These are phyloP conservation scores for Coemansia sp. DNA, from an alignment of 192 early-diverging fungal species.

Conservation along the genomic window DNA sequence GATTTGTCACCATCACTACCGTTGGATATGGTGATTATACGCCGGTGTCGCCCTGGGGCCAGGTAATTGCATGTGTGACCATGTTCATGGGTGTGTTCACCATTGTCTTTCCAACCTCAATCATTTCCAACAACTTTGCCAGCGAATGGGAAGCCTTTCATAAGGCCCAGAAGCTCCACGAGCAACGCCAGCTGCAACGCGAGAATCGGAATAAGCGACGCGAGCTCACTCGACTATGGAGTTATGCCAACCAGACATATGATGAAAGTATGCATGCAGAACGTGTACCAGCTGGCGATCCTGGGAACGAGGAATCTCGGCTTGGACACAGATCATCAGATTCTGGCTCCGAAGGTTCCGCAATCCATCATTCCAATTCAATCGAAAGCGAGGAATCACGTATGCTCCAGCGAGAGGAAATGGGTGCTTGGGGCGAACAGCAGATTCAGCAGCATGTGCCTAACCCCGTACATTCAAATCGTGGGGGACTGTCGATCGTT, in stretches of 20 bases:
- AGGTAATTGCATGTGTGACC: conserved; percentile 50
- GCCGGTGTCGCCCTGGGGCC: conserved; percentile 53
- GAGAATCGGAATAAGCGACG: conserved; percentile 24
- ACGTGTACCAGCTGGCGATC: not conserved
- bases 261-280: not conserved
- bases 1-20: conserved; percentile 56
- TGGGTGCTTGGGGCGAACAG: not conserved
- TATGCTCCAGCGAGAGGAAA: not conserved
- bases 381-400: not conserved
- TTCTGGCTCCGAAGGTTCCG: no score
- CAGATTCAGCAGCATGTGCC: not conserved
- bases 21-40: conserved; percentile 58
- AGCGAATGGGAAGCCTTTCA: conserved; percentile 55
- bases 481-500: no score
- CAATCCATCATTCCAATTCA: not conserved
- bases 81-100: conserved; percentile 59
- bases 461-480: no score
- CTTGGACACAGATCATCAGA: not conserved
- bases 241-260: conserved; percentile 30
- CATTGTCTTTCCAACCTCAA: conserved; percentile 58
- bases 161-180: conserved; percentile 38
- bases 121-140: conserved; percentile 59
- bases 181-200: conserved; percentile 28
- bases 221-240: conserved; percentile 22
- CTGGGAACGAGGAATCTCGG: conserved; percentile 4